phyloP scores from a whole-genome alignment of 805 yeast genomes.

The Lipomyces oligophaga region DNA sequence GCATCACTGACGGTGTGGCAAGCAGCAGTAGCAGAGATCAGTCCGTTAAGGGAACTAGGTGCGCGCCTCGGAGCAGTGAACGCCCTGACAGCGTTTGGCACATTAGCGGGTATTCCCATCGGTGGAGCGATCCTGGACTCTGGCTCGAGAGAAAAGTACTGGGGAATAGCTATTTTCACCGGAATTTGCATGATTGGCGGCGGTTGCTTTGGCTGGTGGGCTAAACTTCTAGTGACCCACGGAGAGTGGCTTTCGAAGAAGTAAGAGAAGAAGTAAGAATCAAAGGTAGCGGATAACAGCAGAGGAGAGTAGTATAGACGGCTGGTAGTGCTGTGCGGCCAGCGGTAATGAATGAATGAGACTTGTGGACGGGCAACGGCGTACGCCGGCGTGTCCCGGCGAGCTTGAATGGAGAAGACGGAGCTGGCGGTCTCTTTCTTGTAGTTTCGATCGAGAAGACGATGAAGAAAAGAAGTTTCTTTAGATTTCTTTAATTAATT shows the following conservation, averaged over 20 bases:
- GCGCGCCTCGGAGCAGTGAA: conserved; percentile 58
- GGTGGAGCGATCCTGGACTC: conserved; percentile 33
- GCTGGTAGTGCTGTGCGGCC: no score
- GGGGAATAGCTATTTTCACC: conserved; percentile 27
- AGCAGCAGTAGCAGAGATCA: conserved; percentile 33
- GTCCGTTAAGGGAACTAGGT: conserved; percentile 33
- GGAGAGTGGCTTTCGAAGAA: background rate
- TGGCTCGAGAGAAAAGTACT: conserved; percentile 20
- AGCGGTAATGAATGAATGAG: no score
- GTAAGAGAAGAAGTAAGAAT: conserved; percentile 1
- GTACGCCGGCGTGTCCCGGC: no score
- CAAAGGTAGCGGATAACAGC: no score
- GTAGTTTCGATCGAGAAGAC: no score
- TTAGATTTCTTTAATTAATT: no score
- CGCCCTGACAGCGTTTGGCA: conserved; percentile 51
- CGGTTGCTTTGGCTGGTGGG: background rate
- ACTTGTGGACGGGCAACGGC: no score
- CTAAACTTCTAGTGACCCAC: conserved; percentile 1
- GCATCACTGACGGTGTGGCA: conserved; percentile 36
- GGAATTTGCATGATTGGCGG: conserved; percentile 10
- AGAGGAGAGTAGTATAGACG: no score
- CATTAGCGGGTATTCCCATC: conserved; percentile 35
- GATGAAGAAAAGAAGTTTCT: no score
- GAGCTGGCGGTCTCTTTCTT: no score
- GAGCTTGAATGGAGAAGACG: no score